Conservation (phyloP, 495 filamentous ascomycete genomes). For the Aspergillus carlsbadensis region DNA sequence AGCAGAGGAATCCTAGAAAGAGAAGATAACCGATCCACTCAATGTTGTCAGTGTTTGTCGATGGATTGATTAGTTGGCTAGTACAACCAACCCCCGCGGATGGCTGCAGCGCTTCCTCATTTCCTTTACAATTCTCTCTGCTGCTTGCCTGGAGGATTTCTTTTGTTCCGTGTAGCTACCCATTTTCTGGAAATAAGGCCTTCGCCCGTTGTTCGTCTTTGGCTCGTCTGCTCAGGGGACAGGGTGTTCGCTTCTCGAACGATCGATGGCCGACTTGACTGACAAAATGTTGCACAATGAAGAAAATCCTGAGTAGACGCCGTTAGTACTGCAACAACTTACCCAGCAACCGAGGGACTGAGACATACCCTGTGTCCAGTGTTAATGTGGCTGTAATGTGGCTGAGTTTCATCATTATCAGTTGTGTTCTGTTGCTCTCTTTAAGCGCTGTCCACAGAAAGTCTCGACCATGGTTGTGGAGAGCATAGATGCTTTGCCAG, state of each 20-base stretch:
- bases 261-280: neutral
- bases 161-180: conserved; percentile 3
- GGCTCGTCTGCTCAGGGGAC: neutral
- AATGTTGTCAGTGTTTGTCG: conserved; percentile 25
- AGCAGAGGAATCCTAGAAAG: conserved; percentile 7
- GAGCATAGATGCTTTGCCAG: too few species aligned
- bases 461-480: too few species aligned
- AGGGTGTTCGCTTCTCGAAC: conserved; percentile 3
- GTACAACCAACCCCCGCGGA: conserved; percentile 26
- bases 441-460: neutral
- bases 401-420: neutral
- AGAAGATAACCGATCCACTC: conserved; percentile 14
- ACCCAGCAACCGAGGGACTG: neutral
- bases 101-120: conserved; percentile 23
- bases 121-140: neutral
- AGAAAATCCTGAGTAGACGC: neutral
- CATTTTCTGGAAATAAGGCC: conserved; percentile 5
- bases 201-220: neutral
- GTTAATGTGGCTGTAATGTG: conserved; percentile 4
- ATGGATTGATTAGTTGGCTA: conserved; percentile 21
- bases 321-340: neutral
- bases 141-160: conserved; percentile 1
- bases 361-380: neutral
- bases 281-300: neutral
- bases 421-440: neutral